Evolutionary conservation across 225 moss, liverwort and hornwort genomes (phyloP), one percentile per base, ranked within the genome.

Genomic region (Climacium dendroides): DNA sequence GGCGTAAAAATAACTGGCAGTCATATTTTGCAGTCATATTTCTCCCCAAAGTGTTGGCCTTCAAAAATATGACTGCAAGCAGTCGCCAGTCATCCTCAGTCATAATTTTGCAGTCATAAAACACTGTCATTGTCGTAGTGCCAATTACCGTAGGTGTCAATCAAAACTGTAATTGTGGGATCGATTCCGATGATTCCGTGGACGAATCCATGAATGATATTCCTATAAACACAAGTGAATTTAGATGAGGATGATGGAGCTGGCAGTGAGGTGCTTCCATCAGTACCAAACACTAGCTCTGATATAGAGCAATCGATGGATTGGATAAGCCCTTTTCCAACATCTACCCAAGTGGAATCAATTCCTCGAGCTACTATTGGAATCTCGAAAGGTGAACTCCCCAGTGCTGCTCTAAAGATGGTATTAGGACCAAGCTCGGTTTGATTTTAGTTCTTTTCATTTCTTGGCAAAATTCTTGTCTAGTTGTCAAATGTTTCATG

Each of bases 101-200:
- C n/a, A n/a, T n/a, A n/a, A n/a, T n/a, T n/a, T n/a, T n/a, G n/a
- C n/a, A n/a, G n/a, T n/a, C n/a, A n/a, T n/a, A n/a, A n/a, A n/a
- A n/a, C n/a, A n/a, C n/a, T n/a, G n/a, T n/a, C n/a, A n/a, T n/a
- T n/a, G n/a, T n/a, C n/a, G n/a, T n/a, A n/a, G n/a, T n/a, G n/a
- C n/a, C n/a, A n/a, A n/a, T n/a, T n/a, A n/a, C n/a, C n/a, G n/a
- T n/a, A n/a, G n/a, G n/a, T n/a, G n/a, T n/a, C n/a, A n/a, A n/a
- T n/a, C n/a, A n/a, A n/a, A n/a, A n/a, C n/a, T n/a, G n/a, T n/a
- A n/a, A n/a, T n/a, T n/a, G n/a, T n/a, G n/a, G n/a, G n/a, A n/a
- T 63, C 32, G 83, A 89, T 85, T 91, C 91, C 17, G 92, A 91
- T 81, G 91, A 86, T 73, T 91, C 78, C 50, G 43, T 52, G 58